Evolutionary conservation across 2,329 filamentous ascomycete species (phyloP), one percentile per base, ranked within the genome.

Genomic region (Fusarium sp.): DNA sequence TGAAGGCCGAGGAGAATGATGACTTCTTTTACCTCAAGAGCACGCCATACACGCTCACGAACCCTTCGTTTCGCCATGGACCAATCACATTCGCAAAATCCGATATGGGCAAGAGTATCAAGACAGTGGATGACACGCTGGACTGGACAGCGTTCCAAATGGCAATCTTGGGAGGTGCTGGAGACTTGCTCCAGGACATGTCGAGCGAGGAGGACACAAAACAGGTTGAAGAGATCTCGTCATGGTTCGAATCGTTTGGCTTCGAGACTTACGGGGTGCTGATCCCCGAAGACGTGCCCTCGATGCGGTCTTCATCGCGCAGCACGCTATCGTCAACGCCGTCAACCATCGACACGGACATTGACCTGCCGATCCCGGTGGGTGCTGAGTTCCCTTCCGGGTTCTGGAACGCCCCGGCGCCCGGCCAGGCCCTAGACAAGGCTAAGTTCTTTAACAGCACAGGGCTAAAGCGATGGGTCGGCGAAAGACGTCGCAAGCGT

Each of bases 111-210:
- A 79, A 73, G 10, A 78, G 80, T 27, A 69, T 77, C 60, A 82
- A 79, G 62, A 78, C 77, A 18, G 80, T 81, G 31, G 87, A 88
- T 53, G 86, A 78, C 16, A 84, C 82, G 9, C 77, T 90, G 4
- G 88, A 91, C 80, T 90, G 88, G 88, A 89, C 86, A 7, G 88
- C 88, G 4, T 91, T 90, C 74, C 89, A 91, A 77, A 89, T 90
- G 84, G 88, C 89, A 15, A 89, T 90, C 52, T 79, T 87, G 0
- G 88, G 88, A 43, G 87, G 86, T 6, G 85, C 86, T 3, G 86
- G 85, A 31, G 87, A 88, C 68, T 81, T 87, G 46, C 80, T 83
- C 54, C 78, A 79, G 16, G 86, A 86, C 69, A 66, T 57, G 65
- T 74, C 57, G 81, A 85, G 18, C 43, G 81, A 82, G 6, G 85